Conservation (phyloP, 1,139 yeast species). For the Kodamaea plutei region DNA sequence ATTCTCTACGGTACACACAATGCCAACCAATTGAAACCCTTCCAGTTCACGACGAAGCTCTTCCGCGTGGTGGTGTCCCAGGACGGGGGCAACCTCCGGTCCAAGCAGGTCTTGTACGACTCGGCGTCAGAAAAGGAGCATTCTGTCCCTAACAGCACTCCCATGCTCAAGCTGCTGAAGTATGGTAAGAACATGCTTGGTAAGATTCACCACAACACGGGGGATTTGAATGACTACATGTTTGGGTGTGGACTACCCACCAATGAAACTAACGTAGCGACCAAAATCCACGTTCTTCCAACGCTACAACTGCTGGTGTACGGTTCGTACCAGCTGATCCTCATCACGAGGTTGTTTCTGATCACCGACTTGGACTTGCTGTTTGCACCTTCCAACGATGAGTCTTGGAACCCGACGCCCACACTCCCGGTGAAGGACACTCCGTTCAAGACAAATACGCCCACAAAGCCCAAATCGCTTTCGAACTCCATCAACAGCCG, state of each 20-base stretch:
- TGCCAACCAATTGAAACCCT: slow-evolving; percentile 25
- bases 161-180: slow-evolving; percentile 3
- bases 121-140: slow-evolving; percentile 24
- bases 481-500: slow-evolving; percentile 26
- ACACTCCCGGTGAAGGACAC: slow-evolving; percentile 23
- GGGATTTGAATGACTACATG: slow-evolving; percentile 49
- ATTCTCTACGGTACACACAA: slow-evolving; percentile 41
- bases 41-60: slow-evolving; percentile 28
- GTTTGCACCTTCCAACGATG: slow-evolving; percentile 1
- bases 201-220: slow-evolving; percentile 35
- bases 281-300: slow-evolving; percentile 49
- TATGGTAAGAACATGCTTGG: slow-evolving; percentile 7
- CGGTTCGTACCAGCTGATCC: slow-evolving; percentile 32
- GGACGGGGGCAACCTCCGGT: slow-evolving; percentile 48
- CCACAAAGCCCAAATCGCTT: neutral
- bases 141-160: slow-evolving; percentile 3
- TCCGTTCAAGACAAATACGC: slow-evolving; percentile 2
- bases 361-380: slow-evolving; percentile 25
- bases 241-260: slow-evolving; percentile 56
- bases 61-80: slow-evolving; percentile 48
- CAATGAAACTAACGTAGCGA: slow-evolving; percentile 41
- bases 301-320: slow-evolving; percentile 27
- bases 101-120: slow-evolving; percentile 49
- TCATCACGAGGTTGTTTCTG: slow-evolving; percentile 46
- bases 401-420: slow-evolving; percentile 30